phyloP scores from a whole-genome alignment of 257 asterid genomes.

The Ehretia macrophylla region DNA sequence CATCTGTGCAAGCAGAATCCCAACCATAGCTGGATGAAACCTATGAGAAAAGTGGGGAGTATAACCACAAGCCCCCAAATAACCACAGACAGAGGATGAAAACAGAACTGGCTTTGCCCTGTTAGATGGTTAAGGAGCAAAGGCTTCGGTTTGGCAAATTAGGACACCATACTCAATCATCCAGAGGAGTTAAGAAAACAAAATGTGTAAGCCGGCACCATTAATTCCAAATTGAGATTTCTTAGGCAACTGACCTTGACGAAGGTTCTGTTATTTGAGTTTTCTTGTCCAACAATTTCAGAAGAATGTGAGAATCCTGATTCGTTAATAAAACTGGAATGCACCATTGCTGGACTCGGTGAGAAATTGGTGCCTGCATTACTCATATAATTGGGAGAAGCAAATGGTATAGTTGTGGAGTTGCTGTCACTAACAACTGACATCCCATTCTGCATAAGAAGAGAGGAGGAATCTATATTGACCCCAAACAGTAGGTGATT shows the following conservation, averaged over 20 bases:
- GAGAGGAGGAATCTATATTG: slow-evolving; percentile 17
- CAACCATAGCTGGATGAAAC: too few relatives aligned
- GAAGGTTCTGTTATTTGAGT: slow-evolving; percentile 47
- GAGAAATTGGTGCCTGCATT: slow-evolving; percentile 42
- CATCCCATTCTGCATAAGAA: background rate
- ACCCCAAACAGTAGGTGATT: slow-evolving; percentile 60
- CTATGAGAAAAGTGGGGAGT: too few relatives aligned
- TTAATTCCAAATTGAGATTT: background rate
- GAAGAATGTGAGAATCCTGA: slow-evolving; percentile 43
- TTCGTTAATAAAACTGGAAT: slow-evolving; percentile 44
- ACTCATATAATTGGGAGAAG: slow-evolving; percentile 50
- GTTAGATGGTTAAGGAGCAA: background rate
- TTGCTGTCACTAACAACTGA: background rate
- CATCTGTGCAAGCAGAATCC: too few relatives aligned
- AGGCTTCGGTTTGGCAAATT: background rate
- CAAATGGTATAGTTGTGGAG: slow-evolving; percentile 26
- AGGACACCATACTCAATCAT: background rate
- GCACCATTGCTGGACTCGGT: slow-evolving; percentile 32
- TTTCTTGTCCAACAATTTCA: slow-evolving; percentile 36
- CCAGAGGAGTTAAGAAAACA: background rate
- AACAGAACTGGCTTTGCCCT: too few relatives aligned
- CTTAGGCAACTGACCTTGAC: slow-evolving; percentile 44
- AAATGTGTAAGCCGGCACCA: background rate
- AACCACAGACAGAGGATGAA: too few relatives aligned
- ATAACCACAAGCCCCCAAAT: too few relatives aligned